These are phyloP conservation scores for Sporisorium graminicola DNA, from an alignment of 1,284 basidiomycete species.

Conservation along the genomic window DNA sequence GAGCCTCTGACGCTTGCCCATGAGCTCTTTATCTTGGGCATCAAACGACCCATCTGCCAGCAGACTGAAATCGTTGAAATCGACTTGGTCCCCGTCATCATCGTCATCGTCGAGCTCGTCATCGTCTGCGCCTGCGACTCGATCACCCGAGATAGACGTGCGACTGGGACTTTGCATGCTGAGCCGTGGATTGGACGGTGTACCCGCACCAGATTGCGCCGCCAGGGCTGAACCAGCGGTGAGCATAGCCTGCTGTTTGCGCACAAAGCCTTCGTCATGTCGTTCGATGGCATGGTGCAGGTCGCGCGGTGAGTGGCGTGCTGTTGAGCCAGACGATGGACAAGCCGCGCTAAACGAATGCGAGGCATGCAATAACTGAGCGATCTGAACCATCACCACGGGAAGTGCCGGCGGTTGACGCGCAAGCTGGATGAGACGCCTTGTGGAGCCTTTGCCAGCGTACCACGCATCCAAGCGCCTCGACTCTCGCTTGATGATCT, in stretches of 20 bases:
- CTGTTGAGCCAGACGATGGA: slow-evolving; percentile 46
- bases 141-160: slow-evolving; percentile 11
- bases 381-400: slow-evolving; percentile 44
- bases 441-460: slow-evolving; percentile 43
- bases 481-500: slow-evolving; percentile 43
- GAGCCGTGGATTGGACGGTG: slow-evolving; percentile 11
- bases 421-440: slow-evolving; percentile 48
- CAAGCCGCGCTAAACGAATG: slow-evolving; percentile 58
- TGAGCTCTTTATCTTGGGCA: slow-evolving; percentile 39
- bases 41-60: slow-evolving; percentile 42
- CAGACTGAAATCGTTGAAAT: slow-evolving; percentile 39
- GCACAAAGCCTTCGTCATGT: slow-evolving; percentile 54
- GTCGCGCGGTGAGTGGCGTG: slow-evolving; percentile 56
- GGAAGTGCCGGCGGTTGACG: slow-evolving; percentile 49
- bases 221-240: slow-evolving; percentile 19
- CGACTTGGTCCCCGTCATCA: slow-evolving; percentile 31
- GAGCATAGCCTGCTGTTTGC: slow-evolving; percentile 42
- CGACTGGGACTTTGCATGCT: slow-evolving; percentile 20
- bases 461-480: slow-evolving; percentile 52
- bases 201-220: slow-evolving; percentile 10
- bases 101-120: slow-evolving; percentile 14
- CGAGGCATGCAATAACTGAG: slow-evolving; percentile 54
- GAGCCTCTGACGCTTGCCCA: slow-evolving; percentile 50
- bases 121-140: neutral
- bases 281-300: slow-evolving; percentile 59